A percentile compares a stretch with the other conserved stretches of the same genome.
Conservation (phyloP, 106 monocot species). For the Apostasia shenzhenica region DNA sequence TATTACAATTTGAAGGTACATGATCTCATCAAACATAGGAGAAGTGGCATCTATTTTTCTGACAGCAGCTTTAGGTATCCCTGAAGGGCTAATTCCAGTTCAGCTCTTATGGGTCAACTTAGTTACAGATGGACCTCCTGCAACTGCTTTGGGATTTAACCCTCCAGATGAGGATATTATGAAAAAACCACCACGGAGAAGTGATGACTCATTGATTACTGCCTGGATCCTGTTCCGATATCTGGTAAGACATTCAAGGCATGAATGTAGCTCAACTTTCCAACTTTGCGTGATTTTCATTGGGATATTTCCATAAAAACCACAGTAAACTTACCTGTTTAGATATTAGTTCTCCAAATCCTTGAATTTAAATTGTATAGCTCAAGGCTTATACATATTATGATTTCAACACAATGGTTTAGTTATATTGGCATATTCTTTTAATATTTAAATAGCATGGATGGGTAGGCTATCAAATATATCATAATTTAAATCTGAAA, state of each 20-base stretch:
- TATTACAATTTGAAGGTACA: slow-evolving; percentile 47
- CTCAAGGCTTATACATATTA: no score
- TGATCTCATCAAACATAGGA: slow-evolving; percentile 94
- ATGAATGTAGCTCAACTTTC: background rate
- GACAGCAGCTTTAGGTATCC: slow-evolving; percentile 84
- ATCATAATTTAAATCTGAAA: no score
- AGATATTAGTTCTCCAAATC: no score
- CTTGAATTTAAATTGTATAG: no score
- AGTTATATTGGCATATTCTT: no score
- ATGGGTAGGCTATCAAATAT: no score
- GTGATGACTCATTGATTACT: slow-evolving; percentile 76
- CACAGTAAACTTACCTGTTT: no score
- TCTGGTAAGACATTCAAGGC: slow-evolving; percentile 31
- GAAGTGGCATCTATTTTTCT: slow-evolving; percentile 88
- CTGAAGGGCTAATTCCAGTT: slow-evolving; percentile 87
- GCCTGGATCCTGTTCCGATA: slow-evolving; percentile 88
- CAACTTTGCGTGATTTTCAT: no score
- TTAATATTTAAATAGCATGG: no score
- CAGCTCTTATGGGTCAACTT: slow-evolving; percentile 93
- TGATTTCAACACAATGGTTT: no score
- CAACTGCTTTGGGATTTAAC: slow-evolving; percentile 85
- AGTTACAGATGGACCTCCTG: slow-evolving; percentile 89
- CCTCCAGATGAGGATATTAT: slow-evolving; percentile 87
- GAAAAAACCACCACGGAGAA: slow-evolving; percentile 84
- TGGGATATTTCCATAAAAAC: no score